Base-by-base conservation (phyloP, 257 asterid genomes). In the Solanum lycopersicoides region DNA sequence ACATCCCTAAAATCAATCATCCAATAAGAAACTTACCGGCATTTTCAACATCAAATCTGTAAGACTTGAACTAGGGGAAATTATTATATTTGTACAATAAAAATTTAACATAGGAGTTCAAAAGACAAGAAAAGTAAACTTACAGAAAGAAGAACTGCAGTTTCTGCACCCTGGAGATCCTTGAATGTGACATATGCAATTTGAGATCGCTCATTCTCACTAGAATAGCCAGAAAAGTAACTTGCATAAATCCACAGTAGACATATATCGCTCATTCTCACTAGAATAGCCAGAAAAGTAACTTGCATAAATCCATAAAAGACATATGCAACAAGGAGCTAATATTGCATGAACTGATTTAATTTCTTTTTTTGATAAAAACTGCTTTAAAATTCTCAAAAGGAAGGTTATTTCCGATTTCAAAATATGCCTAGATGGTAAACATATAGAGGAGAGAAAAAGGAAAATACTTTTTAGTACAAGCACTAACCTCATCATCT, bases 71-170 rank as follows among this genome's bases (percentile, higher is more conserved):
- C 16, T 63, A 83, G 65, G 9, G 13, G 42, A 35, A 30, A 28
- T 3, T 82, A 50, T 30, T 11, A 50, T 32, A 18, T 5, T 5
- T 82, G 13, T 32, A 50, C 68, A 50, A 20, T 82, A 32, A 15
- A 30, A 45, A 30, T 80, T 47, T 50, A 10, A 82, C 30, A 50
- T 82, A 50, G 45, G 85, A 50, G 30, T 82, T 37, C 65, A 28
- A 50, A 47, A 14, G 32, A 63, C 20, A 84, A 69, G 72, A 30
- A 85, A 89, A 88, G 90, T 10, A 50, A 47, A 75, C 86, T 65
- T 92, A 94, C 96, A 91, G 95, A 90, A 89, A 94, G 93, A 88
- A 94, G 96, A 74, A 92, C 94, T 34, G 96, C 96, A 85, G 94
- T 92, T 89, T 91, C 95, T 59, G 95, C 94, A 63, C 95, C 94